These are phyloP conservation scores for Fraxinus americana DNA, from an alignment of 257 asterid genomes.

Conservation along the genomic window DNA sequence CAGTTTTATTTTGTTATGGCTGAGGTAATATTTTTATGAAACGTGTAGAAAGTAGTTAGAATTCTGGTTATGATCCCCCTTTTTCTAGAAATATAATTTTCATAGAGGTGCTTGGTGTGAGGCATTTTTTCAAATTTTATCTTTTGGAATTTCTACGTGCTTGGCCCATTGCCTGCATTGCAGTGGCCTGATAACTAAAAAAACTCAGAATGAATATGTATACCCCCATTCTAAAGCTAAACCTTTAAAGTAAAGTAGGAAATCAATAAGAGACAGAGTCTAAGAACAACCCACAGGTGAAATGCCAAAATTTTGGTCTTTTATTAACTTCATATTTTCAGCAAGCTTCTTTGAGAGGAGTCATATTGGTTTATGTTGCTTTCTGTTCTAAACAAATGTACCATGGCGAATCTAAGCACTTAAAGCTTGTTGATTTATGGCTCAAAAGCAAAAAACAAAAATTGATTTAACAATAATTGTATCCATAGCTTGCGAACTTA, in stretches of 20 bases:
- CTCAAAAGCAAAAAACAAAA: not conserved
- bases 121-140: not conserved
- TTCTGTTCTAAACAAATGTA: not conserved
- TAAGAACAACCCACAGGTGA: not conserved
- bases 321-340: not conserved
- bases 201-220: not conserved
- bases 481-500: not conserved
- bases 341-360: not conserved
- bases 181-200: not conserved
- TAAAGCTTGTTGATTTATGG: not conserved
- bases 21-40: not conserved
- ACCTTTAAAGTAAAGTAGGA: not conserved
- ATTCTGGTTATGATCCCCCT: not conserved
- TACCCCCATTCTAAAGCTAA: not conserved
- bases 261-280: not conserved
- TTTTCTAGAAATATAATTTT: not conserved
- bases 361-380: not conserved
- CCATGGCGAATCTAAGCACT: not conserved
- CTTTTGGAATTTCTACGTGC: not conserved
- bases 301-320: not conserved
- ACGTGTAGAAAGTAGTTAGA: not conserved
- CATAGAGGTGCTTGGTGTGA: not conserved
- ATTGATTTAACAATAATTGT: not conserved
- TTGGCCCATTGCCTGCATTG: not conserved
- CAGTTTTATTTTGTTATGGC: not conserved